Evolutionary conservation across 2,329 filamentous ascomycete species (phyloP).

Genomic region (Colletotrichum melonis): DNA sequence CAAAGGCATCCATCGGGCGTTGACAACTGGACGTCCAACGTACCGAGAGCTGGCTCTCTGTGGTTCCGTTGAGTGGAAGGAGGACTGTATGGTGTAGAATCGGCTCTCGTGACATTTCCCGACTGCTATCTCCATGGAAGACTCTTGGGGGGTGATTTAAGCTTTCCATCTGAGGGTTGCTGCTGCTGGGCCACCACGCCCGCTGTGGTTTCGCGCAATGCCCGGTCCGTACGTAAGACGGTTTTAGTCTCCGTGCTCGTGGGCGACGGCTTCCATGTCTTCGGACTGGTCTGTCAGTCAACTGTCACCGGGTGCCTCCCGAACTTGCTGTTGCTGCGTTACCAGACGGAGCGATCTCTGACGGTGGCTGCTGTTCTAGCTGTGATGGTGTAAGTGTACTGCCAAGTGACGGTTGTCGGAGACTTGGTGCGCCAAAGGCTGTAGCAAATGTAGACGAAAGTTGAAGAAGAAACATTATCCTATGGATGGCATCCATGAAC

Average conservation of each 20-base stretch:
- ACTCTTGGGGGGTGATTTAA: constrained; percentile 9
- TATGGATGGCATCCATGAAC: background rate
- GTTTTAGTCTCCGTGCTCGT: constrained; percentile 23
- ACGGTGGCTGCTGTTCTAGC: constrained; percentile 5
- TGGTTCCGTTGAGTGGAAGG: background rate
- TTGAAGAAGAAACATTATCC: constrained; percentile 3
- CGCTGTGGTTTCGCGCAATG: constrained; percentile 30
- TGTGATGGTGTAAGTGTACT: constrained; percentile 2
- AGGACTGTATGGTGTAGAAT: background rate
- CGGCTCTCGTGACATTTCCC: background rate
- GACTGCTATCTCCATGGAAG: background rate
- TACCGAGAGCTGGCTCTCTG: background rate
- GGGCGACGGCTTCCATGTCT: background rate
- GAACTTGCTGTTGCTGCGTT: constrained; percentile 16
- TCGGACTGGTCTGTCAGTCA: background rate
- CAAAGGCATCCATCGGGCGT: constrained; percentile 4
- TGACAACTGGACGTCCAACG: background rate
- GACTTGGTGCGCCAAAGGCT: background rate
- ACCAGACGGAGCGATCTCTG: constrained; percentile 9
- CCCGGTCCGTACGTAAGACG: constrained; percentile 23
- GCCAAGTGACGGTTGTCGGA: constrained; percentile 6
- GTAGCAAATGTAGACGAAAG: background rate
- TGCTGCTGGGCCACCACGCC: constrained; percentile 20
- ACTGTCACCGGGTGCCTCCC: constrained; percentile 10
- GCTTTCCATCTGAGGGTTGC: constrained; percentile 26